Evolutionary conservation across 1,139 yeast species (phyloP).

Genomic region (Lodderomyces oxycetoniae): DNA sequence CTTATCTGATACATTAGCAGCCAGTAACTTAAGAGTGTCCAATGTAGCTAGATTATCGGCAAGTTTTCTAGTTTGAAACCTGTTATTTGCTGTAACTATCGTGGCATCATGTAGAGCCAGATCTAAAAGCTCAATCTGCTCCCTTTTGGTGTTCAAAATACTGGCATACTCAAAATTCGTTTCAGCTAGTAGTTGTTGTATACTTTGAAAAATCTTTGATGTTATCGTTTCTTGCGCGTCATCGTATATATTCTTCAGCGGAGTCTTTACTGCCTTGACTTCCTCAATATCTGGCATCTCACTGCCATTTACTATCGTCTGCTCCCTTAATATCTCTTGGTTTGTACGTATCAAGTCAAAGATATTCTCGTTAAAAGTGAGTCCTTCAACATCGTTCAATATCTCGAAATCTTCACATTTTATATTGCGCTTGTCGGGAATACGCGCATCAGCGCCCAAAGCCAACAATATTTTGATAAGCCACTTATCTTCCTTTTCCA

Average conservation of each 20-base stretch:
- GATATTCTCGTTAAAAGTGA: slow-evolving; percentile 25
- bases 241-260: slow-evolving; percentile 7
- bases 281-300: slow-evolving; percentile 21
- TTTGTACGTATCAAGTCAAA: slow-evolving; percentile 35
- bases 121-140: slow-evolving; percentile 35
- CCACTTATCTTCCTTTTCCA: slow-evolving; percentile 78
- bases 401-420: slow-evolving; percentile 84
- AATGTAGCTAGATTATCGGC: slow-evolving; percentile 34
- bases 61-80: slow-evolving; percentile 36
- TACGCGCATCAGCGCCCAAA: slow-evolving; percentile 77
- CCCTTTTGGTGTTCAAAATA: slow-evolving; percentile 33
- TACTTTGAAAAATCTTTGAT: slow-evolving; percentile 35
- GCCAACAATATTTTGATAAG: slow-evolving; percentile 77
- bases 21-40: slow-evolving; percentile 42
- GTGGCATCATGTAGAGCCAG: slow-evolving; percentile 40
- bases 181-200: slow-evolving; percentile 36
- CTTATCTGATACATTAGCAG: slow-evolving; percentile 40
- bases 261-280: slow-evolving; percentile 15
- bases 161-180: slow-evolving; percentile 40
- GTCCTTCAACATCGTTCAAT: slow-evolving; percentile 28
- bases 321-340: slow-evolving; percentile 25
- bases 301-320: slow-evolving; percentile 24
- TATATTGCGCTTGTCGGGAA: slow-evolving; percentile 79
- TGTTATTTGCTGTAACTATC: slow-evolving; percentile 42
- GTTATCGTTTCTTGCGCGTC: slow-evolving; percentile 16